Evolutionary conservation across 2,329 filamentous ascomycete species (phyloP).

Genomic region (Colletotrichum sp.): DNA sequence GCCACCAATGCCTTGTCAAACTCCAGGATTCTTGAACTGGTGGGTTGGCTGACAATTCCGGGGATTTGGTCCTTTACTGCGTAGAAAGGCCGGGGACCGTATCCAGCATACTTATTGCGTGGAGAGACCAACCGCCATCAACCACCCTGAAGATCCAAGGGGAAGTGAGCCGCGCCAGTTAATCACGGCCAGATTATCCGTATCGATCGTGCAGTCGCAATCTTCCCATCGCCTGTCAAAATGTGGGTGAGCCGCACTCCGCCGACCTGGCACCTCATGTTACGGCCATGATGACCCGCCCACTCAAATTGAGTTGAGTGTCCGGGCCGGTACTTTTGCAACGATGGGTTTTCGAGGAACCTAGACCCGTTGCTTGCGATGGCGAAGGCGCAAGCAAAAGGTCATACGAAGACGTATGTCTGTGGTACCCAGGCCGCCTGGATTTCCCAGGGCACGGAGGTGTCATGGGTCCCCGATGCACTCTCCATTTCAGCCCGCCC

Average conservation of each 20-base stretch:
- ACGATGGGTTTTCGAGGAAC: not conserved
- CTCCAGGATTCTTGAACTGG: not conserved
- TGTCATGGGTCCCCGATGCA: not conserved
- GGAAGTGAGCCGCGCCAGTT: not conserved
- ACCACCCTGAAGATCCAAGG: not conserved
- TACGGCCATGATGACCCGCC: not conserved
- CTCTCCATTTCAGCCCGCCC: not conserved
- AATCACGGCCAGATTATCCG: not conserved
- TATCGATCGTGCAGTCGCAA: not conserved
- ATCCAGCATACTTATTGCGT: not conserved
- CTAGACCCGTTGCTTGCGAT: not conserved
- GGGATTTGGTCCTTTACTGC: conserved; percentile 9
- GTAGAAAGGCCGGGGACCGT: not conserved
- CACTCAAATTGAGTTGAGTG: not conserved
- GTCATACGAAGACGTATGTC: not conserved
- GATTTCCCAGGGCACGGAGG: not conserved
- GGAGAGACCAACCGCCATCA: not conserved
- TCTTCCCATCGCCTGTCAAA: conserved; percentile 1
- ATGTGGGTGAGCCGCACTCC: conserved; percentile 1
- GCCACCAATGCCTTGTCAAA: not conserved
- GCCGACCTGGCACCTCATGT: not conserved
- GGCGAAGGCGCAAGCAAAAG: not conserved
- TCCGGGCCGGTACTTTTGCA: not conserved
- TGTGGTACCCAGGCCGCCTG: not conserved
- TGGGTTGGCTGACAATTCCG: not conserved